phyloP scores from a whole-genome alignment of 176 grass and related monocot species.

The Carex cristatella region DNA sequence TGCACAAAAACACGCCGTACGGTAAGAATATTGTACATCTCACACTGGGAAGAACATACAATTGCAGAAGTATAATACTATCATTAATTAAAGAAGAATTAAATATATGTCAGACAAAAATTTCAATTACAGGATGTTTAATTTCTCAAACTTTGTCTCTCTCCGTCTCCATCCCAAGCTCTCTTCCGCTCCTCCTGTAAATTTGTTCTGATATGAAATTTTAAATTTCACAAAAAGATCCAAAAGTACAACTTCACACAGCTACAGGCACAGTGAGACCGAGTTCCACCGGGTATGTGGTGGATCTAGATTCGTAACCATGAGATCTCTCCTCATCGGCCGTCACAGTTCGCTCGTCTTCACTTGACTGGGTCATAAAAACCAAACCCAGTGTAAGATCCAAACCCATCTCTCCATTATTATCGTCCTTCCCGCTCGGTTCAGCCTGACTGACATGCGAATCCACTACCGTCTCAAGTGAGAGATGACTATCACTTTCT shows the following conservation, averaged over 20 bases:
- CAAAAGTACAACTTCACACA: neutral
- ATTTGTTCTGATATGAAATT: neutral
- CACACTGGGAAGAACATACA: neutral
- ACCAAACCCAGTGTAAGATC: conserved; percentile 52
- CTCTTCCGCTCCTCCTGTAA: neutral
- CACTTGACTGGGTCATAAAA: neutral
- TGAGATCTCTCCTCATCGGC: neutral
- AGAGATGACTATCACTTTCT: conserved; percentile 29
- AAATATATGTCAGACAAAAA: conserved; percentile 3
- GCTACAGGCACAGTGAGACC: conserved; percentile 19
- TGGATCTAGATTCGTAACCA: conserved; percentile 3
- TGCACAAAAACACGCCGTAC: neutral
- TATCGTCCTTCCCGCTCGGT: conserved; percentile 2
- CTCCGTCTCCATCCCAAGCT: neutral
- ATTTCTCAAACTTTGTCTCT: neutral
- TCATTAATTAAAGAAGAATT: neutral
- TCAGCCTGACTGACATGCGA: conserved; percentile 56
- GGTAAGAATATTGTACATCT: neutral
- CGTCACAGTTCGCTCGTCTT: neutral
- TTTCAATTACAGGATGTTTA: neutral
- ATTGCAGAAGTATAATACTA: neutral
- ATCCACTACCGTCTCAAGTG: conserved; percentile 36
- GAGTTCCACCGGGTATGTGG: conserved; percentile 14
- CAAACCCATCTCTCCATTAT: conserved; percentile 10
- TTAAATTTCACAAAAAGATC: neutral